A percentile compares a stretch with the other conserved stretches of the same genome.
phyloP scores from a whole-genome alignment of 2,329 filamentous ascomycete species.

The Amylocarpus encephaloides region DNA sequence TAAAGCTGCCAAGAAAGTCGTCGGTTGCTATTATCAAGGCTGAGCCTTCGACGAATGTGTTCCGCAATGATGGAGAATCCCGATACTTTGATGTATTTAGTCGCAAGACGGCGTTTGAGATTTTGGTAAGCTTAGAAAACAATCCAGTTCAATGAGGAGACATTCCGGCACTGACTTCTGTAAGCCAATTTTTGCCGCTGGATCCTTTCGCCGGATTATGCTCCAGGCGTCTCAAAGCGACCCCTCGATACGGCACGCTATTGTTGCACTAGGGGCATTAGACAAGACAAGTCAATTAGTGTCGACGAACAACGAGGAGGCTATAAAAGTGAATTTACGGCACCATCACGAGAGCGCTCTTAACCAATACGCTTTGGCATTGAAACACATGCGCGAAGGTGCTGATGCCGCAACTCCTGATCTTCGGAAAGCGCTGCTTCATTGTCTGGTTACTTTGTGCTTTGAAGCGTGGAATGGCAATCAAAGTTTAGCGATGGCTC shows the following conservation, averaged over 20 bases:
- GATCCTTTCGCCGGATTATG: constrained; percentile 9
- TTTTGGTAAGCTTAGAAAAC: constrained; percentile 1
- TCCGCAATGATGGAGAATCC: constrained; percentile 11
- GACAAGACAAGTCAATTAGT: constrained; percentile 13
- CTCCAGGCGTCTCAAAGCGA: constrained; percentile 15
- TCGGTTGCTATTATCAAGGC: not conserved
- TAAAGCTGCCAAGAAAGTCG: not conserved
- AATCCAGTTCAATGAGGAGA: no score
- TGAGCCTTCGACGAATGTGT: constrained; percentile 2
- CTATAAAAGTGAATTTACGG: constrained; percentile 3
- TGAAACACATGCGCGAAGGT: constrained; percentile 13
- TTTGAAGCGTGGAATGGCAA: constrained; percentile 48
- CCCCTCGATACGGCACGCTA: constrained; percentile 17
- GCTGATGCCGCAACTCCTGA: constrained; percentile 34
- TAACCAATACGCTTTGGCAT: constrained; percentile 13
- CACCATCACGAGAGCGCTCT: constrained; percentile 17
- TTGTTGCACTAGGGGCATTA: constrained; percentile 19
- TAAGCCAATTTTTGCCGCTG: constrained; percentile 7
- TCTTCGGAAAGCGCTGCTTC: constrained; percentile 35
- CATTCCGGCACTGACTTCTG: no score
- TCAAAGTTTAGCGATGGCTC: constrained; percentile 12
- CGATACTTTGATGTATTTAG: constrained; percentile 19
- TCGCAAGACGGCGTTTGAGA: constrained; percentile 13
- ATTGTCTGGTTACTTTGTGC: constrained; percentile 41
- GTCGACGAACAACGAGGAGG: constrained; percentile 6